Percentiles rank a stretch among this genome's conserved stretches.
These are phyloP conservation scores for Elsinoe arachidis DNA, from an alignment of 2,329 filamentous ascomycete genomes.

Conservation along the genomic window DNA sequence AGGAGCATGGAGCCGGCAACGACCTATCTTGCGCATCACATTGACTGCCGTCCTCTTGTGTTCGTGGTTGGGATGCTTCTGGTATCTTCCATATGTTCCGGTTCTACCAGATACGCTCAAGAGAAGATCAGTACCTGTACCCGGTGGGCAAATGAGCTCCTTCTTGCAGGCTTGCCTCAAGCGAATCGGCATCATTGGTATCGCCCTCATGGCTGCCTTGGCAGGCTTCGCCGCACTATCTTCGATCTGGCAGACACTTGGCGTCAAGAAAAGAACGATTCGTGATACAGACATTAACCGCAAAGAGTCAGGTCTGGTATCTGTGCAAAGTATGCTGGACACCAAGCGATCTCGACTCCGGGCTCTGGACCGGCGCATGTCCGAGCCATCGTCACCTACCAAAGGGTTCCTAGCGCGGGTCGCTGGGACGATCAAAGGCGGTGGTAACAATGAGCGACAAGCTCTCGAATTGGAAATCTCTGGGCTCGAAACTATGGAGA, in stretches of 20 bases:
- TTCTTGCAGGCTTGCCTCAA: slow-evolving; percentile 51
- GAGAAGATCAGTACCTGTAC: slow-evolving; percentile 28
- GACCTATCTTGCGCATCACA: slow-evolving; percentile 42
- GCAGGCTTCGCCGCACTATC: slow-evolving; percentile 85
- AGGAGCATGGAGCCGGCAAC: background rate
- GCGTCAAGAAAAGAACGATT: slow-evolving; percentile 52
- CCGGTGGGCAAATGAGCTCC: slow-evolving; percentile 21
- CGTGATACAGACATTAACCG: slow-evolving; percentile 62
- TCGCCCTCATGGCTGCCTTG: slow-evolving; percentile 77
- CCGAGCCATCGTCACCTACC: slow-evolving; percentile 26
- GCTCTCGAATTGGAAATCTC: slow-evolving; percentile 64
- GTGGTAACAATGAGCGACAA: slow-evolving; percentile 44
- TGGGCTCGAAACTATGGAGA: slow-evolving; percentile 72
- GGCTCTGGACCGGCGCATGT: slow-evolving; percentile 57
- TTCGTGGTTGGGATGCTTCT: slow-evolving; percentile 65
- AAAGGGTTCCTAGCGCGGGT: slow-evolving; percentile 65
- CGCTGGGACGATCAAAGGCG: slow-evolving; percentile 60
- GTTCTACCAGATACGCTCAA: slow-evolving; percentile 22
- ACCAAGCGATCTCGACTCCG: slow-evolving; percentile 66
- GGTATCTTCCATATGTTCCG: slow-evolving; percentile 43
- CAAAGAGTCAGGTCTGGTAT: slow-evolving; percentile 70
- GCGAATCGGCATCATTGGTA: slow-evolving; percentile 73
- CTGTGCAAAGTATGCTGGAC: slow-evolving; percentile 68
- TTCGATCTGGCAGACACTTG: slow-evolving; percentile 76
- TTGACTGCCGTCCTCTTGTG: slow-evolving; percentile 42